These are phyloP conservation scores for Peniophora sp. DNA, from an alignment of 1,284 basidiomycete genomes.

Conservation along the genomic window DNA sequence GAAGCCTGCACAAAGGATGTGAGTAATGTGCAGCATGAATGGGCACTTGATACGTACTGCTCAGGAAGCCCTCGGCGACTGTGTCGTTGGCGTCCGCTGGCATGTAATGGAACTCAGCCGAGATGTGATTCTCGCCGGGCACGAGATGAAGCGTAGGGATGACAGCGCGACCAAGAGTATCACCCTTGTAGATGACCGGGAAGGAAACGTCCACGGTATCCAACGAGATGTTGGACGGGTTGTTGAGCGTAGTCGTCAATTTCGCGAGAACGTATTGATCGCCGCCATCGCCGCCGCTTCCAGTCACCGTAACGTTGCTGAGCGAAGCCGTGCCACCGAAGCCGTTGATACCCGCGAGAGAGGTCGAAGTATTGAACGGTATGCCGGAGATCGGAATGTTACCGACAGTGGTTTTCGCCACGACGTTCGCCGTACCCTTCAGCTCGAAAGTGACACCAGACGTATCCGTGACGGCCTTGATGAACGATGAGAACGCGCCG, in stretches of 20 bases:
- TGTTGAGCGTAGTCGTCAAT: slow-evolving; percentile 46
- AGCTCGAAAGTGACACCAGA: slow-evolving; percentile 40
- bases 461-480: slow-evolving; percentile 51
- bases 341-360: slow-evolving; percentile 36
- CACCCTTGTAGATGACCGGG: slow-evolving; percentile 50
- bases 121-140: slow-evolving; percentile 48
- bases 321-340: slow-evolving; percentile 45
- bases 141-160: slow-evolving; percentile 41
- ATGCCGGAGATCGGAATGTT: slow-evolving; percentile 47
- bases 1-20: slow-evolving; percentile 33
- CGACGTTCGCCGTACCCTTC: slow-evolving; percentile 53
- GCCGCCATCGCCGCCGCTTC: slow-evolving; percentile 52
- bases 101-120: slow-evolving; percentile 61
- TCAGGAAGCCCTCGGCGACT: slow-evolving; percentile 38
- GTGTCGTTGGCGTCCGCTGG: slow-evolving; percentile 62
- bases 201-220: slow-evolving; percentile 51
- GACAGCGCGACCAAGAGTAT: slow-evolving; percentile 39
- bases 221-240: slow-evolving; percentile 65
- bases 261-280: slow-evolving; percentile 47
- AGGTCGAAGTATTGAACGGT: slow-evolving; percentile 11
- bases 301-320: slow-evolving; percentile 47
- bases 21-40: slow-evolving; percentile 26
- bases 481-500: slow-evolving; percentile 48
- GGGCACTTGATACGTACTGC: not conserved
- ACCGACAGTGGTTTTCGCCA: slow-evolving; percentile 59